These are phyloP conservation scores for Aschersonia sp. DNA, from an alignment of 2,329 filamentous ascomycete species.

Conservation along the genomic window DNA sequence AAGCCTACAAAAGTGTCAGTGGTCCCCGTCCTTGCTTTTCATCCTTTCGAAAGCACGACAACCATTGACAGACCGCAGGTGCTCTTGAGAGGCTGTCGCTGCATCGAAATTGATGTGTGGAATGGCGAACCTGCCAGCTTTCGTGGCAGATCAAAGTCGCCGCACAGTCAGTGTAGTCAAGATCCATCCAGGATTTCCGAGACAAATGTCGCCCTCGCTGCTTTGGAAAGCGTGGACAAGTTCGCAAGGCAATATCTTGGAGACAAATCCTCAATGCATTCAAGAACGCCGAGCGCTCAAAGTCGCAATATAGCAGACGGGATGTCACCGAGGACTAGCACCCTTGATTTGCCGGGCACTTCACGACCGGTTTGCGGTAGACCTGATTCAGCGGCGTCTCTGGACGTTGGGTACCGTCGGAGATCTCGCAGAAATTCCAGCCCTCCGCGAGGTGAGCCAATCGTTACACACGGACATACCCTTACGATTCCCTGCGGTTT, in stretches of 20 bases:
- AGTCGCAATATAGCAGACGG: constrained; percentile 15
- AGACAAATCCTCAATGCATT: constrained; percentile 16
- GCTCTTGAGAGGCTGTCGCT: constrained; percentile 65
- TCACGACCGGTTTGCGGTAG: constrained; percentile 16
- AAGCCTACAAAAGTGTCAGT: constrained; percentile 62
- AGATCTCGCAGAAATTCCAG: constrained; percentile 1
- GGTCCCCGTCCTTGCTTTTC: neutral
- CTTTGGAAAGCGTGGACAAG: constrained; percentile 21
- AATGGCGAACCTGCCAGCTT: constrained; percentile 44
- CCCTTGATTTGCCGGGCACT: constrained; percentile 12
- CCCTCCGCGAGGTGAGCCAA: constrained; percentile 45
- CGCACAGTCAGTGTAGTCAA: constrained; percentile 27
- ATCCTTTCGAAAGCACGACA: neutral
- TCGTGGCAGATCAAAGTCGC: constrained; percentile 20
- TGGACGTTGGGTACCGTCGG: no score
- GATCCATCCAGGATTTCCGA: constrained; percentile 31
- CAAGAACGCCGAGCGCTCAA: constrained; percentile 24
- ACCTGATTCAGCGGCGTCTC: constrained; percentile 11
- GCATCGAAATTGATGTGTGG: constrained; percentile 93
- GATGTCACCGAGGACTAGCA: constrained; percentile 16
- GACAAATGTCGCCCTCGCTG: constrained; percentile 27
- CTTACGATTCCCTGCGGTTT: constrained; percentile 78
- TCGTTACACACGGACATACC: constrained; percentile 73
- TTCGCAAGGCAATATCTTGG: constrained; percentile 12
- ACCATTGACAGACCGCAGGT: constrained; percentile 14